phyloP scores from a whole-genome alignment of 768 basidiomycete genomes.

The Termitomyces sp. region DNA sequence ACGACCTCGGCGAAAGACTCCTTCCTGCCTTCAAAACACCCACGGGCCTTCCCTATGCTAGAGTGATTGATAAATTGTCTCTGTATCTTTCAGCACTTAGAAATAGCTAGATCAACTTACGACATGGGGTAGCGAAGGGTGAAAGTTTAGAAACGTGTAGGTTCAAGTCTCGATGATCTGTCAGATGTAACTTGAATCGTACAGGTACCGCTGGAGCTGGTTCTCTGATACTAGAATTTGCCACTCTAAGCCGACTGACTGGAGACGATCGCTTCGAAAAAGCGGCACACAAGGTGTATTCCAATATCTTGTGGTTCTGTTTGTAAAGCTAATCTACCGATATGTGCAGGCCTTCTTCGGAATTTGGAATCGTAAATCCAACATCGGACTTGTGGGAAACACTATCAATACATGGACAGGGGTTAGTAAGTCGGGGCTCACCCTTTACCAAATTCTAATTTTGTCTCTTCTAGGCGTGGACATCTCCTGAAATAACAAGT shows the following conservation, averaged over 20 bases:
- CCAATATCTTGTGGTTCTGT: background rate
- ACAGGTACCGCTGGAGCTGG: conserved; percentile 90
- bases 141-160: conserved; percentile 85
- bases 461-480: conserved; percentile 53
- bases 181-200: conserved; percentile 2
- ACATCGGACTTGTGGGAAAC: conserved; percentile 84
- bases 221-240: conserved; percentile 90
- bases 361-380: conserved; percentile 87
- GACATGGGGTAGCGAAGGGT: conserved; percentile 67
- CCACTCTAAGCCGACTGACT: conserved; percentile 86
- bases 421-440: conserved; percentile 35
- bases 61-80: conserved; percentile 41
- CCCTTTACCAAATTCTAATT: background rate
- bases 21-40: conserved; percentile 90
- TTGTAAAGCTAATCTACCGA: background rate
- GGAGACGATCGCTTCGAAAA: conserved; percentile 88
- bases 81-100: conserved; percentile 1
- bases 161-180: conserved; percentile 21
- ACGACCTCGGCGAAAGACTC: conserved; percentile 82
- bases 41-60: conserved; percentile 89
- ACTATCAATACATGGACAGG: conserved; percentile 81
- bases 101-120: conserved; percentile 65
- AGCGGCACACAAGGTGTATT: conserved; percentile 60
- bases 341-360: conserved; percentile 71
- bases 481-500: conserved; percentile 65